Conservation (phyloP, 1,284 basidiomycete species). For the Flammula alnicola region DNA sequence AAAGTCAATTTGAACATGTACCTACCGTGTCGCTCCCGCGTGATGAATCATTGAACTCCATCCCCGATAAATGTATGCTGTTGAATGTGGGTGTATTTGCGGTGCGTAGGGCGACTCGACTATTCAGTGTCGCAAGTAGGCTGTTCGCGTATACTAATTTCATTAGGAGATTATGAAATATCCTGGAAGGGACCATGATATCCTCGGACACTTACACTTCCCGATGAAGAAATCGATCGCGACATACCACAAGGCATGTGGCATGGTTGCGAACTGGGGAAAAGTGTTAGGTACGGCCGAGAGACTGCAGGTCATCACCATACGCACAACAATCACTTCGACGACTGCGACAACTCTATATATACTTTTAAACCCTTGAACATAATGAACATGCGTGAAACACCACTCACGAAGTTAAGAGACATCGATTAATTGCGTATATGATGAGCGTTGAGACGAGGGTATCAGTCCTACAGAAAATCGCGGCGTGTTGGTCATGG, state of each 20-base stretch:
- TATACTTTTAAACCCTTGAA: neutral
- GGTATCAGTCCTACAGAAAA: constrained; percentile 35
- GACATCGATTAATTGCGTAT: constrained; percentile 44
- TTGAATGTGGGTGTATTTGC: constrained; percentile 4
- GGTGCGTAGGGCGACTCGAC: constrained; percentile 14
- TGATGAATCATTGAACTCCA: constrained; percentile 2
- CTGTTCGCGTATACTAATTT: constrained; percentile 43
- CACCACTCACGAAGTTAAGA: constrained; percentile 41
- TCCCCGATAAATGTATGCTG: neutral
- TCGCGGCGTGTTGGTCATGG: neutral
- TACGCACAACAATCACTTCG: constrained; percentile 41
- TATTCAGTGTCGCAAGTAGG: constrained; percentile 42
- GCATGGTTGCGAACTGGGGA: constrained; percentile 35
- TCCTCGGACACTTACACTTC: constrained; percentile 36
- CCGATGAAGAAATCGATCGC: constrained; percentile 45
- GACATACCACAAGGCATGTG: constrained; percentile 41
- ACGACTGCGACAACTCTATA: constrained; percentile 38
- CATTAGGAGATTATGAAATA: neutral
- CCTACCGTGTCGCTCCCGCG: neutral
- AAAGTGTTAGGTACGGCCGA: neutral
- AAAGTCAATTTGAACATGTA: neutral
- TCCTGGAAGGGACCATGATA: neutral
- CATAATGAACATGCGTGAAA: neutral
- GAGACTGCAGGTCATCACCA: neutral
- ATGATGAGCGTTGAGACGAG: constrained; percentile 40